These are phyloP conservation scores for Pichia paraexigua DNA, from an alignment of 805 yeast species.

Conservation along the genomic window DNA sequence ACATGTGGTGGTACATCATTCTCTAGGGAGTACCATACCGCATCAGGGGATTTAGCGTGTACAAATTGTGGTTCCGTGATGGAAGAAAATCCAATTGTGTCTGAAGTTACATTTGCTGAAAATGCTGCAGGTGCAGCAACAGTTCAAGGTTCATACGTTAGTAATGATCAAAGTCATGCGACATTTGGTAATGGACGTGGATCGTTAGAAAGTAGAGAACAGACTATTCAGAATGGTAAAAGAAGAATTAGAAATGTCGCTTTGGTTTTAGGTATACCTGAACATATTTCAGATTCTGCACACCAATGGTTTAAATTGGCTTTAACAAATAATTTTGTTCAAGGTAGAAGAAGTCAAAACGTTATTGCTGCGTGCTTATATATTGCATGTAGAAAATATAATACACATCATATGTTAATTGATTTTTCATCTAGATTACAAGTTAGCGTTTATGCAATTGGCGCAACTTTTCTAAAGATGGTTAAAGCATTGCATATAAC, in stretches of 20 bases:
- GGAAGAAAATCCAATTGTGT: constrained; percentile 90
- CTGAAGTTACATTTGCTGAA: constrained; percentile 93
- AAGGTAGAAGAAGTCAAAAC: constrained; percentile 93
- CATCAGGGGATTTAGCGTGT: constrained; percentile 76
- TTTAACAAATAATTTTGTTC: constrained; percentile 80
- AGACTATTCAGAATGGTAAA: constrained; percentile 79
- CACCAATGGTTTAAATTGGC: constrained; percentile 86
- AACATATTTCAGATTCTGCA: constrained; percentile 78
- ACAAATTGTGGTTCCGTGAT: constrained; percentile 75
- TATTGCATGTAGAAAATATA: constrained; percentile 86
- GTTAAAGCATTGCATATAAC: constrained; percentile 78
- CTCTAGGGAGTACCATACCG: constrained; percentile 43
- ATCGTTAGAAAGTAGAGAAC: constrained; percentile 80
- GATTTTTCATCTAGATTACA: constrained; percentile 88
- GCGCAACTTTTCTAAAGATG: constrained; percentile 90
- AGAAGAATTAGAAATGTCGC: constrained; percentile 76
- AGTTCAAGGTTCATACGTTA: constrained; percentile 90
- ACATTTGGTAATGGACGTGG: constrained; percentile 61
- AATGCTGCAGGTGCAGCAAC: constrained; percentile 89
- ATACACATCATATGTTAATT: constrained; percentile 90
- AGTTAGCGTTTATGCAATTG: constrained; percentile 87
- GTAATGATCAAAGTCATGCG: constrained; percentile 77
- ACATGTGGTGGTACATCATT: constrained; percentile 49
- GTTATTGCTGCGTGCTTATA: constrained; percentile 93
- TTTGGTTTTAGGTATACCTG: constrained; percentile 69